phyloP scores from a whole-genome alignment of 108 stramenopile species.

The Cylindrotheca closterium region DNA sequence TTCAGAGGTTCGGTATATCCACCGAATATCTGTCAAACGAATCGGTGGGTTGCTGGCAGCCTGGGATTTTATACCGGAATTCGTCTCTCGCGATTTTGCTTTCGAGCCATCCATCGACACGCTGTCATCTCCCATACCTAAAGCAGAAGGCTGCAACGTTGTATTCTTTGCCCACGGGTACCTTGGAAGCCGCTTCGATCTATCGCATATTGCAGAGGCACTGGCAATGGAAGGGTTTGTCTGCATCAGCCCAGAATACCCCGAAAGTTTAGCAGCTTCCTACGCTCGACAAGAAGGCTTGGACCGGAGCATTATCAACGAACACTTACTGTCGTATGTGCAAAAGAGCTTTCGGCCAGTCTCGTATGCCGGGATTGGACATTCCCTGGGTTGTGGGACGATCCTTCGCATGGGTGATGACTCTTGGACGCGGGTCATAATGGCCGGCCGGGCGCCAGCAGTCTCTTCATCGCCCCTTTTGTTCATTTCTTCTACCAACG shows the following conservation, averaged over 20 bases:
- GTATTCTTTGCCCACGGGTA: conserved; percentile 65
- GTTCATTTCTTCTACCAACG: conserved; percentile 57
- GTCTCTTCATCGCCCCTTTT: conserved; percentile 19
- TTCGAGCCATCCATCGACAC: conserved; percentile 27
- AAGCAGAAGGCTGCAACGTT: conserved; percentile 32
- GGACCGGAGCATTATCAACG: conserved; percentile 53
- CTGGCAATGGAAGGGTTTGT: conserved; percentile 65
- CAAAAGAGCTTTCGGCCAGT: conserved; percentile 23
- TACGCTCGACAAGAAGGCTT: conserved; percentile 46
- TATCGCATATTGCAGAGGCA: conserved; percentile 67
- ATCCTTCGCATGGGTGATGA: conserved; percentile 63
- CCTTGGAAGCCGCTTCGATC: conserved; percentile 70
- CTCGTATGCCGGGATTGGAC: conserved; percentile 67
- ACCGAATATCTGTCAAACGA: conserved; percentile 67
- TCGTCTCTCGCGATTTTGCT: conserved; percentile 51
- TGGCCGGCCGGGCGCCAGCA: conserved; percentile 48
- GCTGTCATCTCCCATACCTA: conserved; percentile 41
- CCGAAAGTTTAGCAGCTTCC: conserved; percentile 74
- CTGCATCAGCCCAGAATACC: conserved; percentile 65
- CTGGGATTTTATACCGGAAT: conserved; percentile 71
- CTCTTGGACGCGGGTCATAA: conserved; percentile 62
- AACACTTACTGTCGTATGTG: conserved; percentile 32
- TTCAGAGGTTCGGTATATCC: conserved; percentile 33
- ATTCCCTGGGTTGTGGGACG: conserved; percentile 73
- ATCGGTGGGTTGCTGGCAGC: conserved; percentile 67